Percentiles rank a stretch among this genome's conserved stretches.
Conservation (phyloP, 805 yeast genomes). For the Kodamaea hsintzibuensis region DNA sequence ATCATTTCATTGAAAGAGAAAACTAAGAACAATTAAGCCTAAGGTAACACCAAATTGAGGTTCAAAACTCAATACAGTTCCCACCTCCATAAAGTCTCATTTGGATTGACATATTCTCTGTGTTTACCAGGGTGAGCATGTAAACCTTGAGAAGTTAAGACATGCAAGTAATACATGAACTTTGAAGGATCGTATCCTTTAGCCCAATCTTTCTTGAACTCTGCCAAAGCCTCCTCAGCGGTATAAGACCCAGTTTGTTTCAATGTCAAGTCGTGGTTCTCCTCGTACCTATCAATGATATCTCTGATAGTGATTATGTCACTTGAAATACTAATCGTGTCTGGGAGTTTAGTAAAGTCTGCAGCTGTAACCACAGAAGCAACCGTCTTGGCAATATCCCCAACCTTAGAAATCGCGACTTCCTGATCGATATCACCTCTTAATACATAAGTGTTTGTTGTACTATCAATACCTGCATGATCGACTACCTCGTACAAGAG, state of each 20-base stretch:
- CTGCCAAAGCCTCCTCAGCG: constrained; percentile 27
- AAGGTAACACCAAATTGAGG: too few species aligned
- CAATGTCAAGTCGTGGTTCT: constrained; percentile 31
- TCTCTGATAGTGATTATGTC: constrained; percentile 41
- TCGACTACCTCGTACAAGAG: constrained; percentile 36
- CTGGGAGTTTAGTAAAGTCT: constrained; percentile 43
- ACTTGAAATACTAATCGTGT: constrained; percentile 44
- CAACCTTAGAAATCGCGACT: constrained; percentile 35
- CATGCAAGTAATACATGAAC: constrained; percentile 39
- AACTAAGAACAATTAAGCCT: too few species aligned
- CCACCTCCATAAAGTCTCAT: constrained; percentile 47
- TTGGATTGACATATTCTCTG: constrained; percentile 48
- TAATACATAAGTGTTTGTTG: constrained; percentile 34
- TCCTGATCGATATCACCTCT: constrained; percentile 43
- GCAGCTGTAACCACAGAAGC: constrained; percentile 18
- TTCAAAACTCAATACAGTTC: constrained; percentile 16
- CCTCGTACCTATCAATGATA: constrained; percentile 41
- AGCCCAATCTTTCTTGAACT: constrained; percentile 28
- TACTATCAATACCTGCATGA: constrained; percentile 39
- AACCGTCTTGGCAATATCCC: constrained; percentile 21
- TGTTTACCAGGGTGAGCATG: constrained; percentile 36
- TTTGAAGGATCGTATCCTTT: constrained; percentile 31
- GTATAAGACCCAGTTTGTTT: constrained; percentile 13
- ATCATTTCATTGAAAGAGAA: too few species aligned
- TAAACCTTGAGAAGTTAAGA: constrained; percentile 36